phyloP scores from a whole-genome alignment of 2,329 filamentous ascomycete genomes.

The Pyricularia sp. region DNA sequence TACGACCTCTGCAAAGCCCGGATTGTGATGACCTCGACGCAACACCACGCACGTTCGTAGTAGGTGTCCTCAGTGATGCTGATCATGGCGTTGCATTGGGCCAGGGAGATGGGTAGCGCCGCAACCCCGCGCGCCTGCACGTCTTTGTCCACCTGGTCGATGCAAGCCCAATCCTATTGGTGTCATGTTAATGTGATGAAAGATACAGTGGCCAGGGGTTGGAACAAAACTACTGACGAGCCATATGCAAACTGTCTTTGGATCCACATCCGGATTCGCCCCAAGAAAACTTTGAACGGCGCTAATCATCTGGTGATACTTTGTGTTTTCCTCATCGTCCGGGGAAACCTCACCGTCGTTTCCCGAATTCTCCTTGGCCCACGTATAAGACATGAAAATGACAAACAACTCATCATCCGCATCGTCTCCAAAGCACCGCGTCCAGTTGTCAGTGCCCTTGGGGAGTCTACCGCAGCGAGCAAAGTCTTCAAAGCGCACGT shows the following conservation, averaged over 20 bases:
- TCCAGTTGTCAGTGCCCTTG: constrained; percentile 14
- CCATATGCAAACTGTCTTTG: constrained; percentile 17
- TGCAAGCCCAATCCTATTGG: constrained; percentile 23
- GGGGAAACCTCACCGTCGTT: constrained; percentile 10
- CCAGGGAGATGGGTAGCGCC: constrained; percentile 25
- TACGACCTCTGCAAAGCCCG: constrained; percentile 21
- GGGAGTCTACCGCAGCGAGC: constrained; percentile 15
- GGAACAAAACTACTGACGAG: constrained; percentile 13
- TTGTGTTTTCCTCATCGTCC: constrained; percentile 20
- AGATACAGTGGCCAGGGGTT: not conserved
- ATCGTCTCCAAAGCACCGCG: constrained; percentile 6
- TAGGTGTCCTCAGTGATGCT: constrained; percentile 25
- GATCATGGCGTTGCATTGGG: constrained; percentile 28
- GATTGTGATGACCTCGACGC: constrained; percentile 23
- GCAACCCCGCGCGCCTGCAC: constrained; percentile 20
- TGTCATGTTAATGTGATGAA: not conserved
- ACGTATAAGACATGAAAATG: constrained; percentile 26
- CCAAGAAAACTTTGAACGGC: constrained; percentile 19
- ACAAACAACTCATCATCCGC: constrained; percentile 13
- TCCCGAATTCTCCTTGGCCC: constrained; percentile 15
- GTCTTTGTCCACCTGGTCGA: constrained; percentile 20
- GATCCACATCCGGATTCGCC: constrained; percentile 14
- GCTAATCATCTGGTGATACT: constrained; percentile 21
- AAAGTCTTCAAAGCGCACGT: constrained; percentile 20
- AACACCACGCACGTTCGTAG: constrained; percentile 27